These are phyloP conservation scores for Fraxinus nigra DNA, from an alignment of 305 asterid species.

Conservation along the genomic window DNA sequence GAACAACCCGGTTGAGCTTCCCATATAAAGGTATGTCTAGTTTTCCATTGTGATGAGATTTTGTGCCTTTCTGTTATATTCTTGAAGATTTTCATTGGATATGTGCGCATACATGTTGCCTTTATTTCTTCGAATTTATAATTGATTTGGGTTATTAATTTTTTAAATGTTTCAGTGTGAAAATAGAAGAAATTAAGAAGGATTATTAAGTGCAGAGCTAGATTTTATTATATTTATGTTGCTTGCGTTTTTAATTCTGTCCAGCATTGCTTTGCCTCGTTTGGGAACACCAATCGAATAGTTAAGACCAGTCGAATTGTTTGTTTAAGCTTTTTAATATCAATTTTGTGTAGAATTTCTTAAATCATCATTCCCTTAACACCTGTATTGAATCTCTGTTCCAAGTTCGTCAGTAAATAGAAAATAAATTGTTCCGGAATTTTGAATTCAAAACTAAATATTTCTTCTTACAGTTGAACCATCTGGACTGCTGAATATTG, in stretches of 20 bases:
- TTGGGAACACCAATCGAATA: neutral
- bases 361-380: neutral
- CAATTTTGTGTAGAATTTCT: neutral
- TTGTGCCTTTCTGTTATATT: neutral
- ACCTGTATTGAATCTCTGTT: neutral
- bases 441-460: neutral
- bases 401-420: neutral
- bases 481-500: neutral
- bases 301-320: neutral
- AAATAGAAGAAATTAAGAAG: neutral
- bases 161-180: neutral
- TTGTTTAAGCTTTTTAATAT: neutral
- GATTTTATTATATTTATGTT: neutral
- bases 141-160: neutral
- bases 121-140: neutral
- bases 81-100: neutral
- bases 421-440: neutral
- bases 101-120: neutral
- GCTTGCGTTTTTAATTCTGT: neutral
- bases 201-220: neutral
- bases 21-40: neutral
- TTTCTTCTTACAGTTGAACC: neutral
- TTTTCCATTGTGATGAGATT: neutral
- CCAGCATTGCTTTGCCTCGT: neutral
- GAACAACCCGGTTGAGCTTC: neutral